Evolutionary conservation across 1,284 basidiomycete species (phyloP), one percentile per base, ranked within the genome.

Genomic region (Apiotrichum porosum): DNA sequence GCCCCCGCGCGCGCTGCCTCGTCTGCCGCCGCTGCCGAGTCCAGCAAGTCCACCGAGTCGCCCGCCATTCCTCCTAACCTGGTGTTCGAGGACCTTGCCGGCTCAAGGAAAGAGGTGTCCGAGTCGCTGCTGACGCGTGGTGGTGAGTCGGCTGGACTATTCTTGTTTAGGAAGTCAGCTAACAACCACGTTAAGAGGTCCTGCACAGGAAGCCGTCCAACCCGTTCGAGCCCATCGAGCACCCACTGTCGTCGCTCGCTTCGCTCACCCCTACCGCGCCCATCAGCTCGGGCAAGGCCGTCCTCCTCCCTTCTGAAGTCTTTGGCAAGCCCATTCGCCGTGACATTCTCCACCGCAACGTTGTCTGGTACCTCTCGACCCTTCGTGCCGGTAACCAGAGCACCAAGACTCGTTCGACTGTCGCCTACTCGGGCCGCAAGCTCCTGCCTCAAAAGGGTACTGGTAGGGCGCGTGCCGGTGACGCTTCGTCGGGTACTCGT

Each of bases 281-380:
- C 24, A 34, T 18, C 2, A 9, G 41, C 8, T 28, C 13, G 30
- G 65, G 57, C 59, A 30, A 40, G 59, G 14, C 56, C 18, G 54
- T 73, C 34, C 51, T 63, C 8, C 66, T 75, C 6, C 68, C 72
- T 15, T 50, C 63, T 9, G 61, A 65, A 12, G 60, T 98, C 22
- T 99, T 98, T 72, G 79, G 81, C 58, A 83, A 88, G 56, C 86
- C 87, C 26, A 82, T 94, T 36, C 86, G 94, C 42, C 81, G 83
- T 18, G 92, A 97, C 68, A 88, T 98, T 52, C 82, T 98, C 10
- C 94, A 98, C 72, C 80, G 90, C 47, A 94, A 92, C 63, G 85
- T 92, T 33, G 83, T 88, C 9, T 90, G 95, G 68, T 83, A 95
- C 70, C 83, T 88, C 24, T 89, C 95, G 61, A 81, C 83, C 8